Conservation (phyloP, 108 stramenopile genomes). For the Poteriospumella lacustris region DNA sequence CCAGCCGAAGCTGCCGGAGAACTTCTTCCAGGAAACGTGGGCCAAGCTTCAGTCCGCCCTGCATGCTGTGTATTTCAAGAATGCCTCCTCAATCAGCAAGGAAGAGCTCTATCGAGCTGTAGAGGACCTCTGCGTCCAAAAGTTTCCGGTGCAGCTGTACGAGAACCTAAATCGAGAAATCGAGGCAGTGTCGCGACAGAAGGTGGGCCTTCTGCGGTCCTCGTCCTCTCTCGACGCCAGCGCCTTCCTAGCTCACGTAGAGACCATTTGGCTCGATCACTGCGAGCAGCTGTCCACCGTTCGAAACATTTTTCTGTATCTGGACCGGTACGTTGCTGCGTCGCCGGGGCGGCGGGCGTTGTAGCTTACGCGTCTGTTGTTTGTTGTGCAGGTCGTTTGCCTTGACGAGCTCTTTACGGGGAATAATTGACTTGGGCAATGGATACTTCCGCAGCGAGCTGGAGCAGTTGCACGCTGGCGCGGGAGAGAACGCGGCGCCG, state of each 20-base stretch:
- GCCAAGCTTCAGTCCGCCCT: conserved; percentile 46
- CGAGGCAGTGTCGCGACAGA: conserved; percentile 3
- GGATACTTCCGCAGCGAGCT: conserved; percentile 39
- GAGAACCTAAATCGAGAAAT: conserved; percentile 35
- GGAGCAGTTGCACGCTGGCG: not conserved
- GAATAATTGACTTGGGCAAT: conserved; percentile 54
- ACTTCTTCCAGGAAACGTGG: conserved; percentile 50
- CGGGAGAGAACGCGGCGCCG: not conserved
- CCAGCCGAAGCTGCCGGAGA: conserved; percentile 53
- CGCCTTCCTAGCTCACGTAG: conserved; percentile 48
- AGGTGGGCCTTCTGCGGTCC: conserved; percentile 18
- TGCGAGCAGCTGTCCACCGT: conserved; percentile 61
- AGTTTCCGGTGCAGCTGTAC: conserved; percentile 51
- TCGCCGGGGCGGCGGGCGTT: too few relatives aligned
- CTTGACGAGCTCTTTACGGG: too few relatives aligned
- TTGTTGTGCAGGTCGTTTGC: not conserved
- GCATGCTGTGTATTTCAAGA: conserved; percentile 43
- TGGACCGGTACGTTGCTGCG: conserved; percentile 55
- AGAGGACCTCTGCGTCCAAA: conserved; percentile 61
- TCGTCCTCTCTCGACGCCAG: conserved; percentile 5
- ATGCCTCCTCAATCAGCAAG: conserved; percentile 41
- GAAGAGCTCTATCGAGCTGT: conserved; percentile 60
- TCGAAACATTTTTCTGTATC: conserved; percentile 68
- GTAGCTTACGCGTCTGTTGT: too few relatives aligned
- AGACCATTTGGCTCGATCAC: conserved; percentile 51